Evolutionary conservation across 2,329 filamentous ascomycete species (phyloP), one percentile per base, ranked within the genome.

Genomic region (Fusarium citri): DNA sequence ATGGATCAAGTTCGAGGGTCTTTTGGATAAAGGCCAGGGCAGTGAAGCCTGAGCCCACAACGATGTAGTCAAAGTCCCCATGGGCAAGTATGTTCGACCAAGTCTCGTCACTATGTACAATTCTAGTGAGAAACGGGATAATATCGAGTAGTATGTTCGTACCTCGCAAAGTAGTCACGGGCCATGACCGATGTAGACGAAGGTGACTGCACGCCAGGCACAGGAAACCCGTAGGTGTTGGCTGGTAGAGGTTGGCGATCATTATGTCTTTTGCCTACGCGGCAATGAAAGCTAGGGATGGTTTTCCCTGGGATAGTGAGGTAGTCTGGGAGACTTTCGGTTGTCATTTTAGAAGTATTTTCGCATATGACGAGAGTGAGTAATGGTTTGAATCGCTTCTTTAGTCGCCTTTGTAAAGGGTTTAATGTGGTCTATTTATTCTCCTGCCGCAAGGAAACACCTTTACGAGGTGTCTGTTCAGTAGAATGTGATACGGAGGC

Each of bases 211-310:
- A 54, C 10, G 5, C 47, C 50, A 23, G 50, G 50, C 15, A 54
- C 50, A 30, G 50, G 25, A 26, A 30, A 54, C 37, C 50, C 20
- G 8, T 54, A 54, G 15, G 50, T 54, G 6, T 54, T 54, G 10
- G 37, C 37, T n/a, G 50, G 50, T 20, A 22, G 37, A 54, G 50
- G 50, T 18, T 54, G 50, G 18, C 50, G 50, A 14, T 54, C 37
- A 23, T 54, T 12, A 16, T 54, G 25, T 9, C 31, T 30, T 42
- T 18, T 28, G n/a, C 25, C 37, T 11, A 54, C 25, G 25, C 50
- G 50, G 37, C 50, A 54, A n/a, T 54, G 50, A 54, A 54, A 54
- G 15, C 50, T 54, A 6, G 50, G 50, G n/a, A 54, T 54, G 2
- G 50, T 54, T 42, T 12, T 42, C 37, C 47, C 50, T 30, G 50